A percentile compares a stretch with the other conserved stretches of the same genome.
Evolutionary conservation across 2,329 filamentous ascomycete species (phyloP).

Genomic region (Paraconiothyrium sp.): DNA sequence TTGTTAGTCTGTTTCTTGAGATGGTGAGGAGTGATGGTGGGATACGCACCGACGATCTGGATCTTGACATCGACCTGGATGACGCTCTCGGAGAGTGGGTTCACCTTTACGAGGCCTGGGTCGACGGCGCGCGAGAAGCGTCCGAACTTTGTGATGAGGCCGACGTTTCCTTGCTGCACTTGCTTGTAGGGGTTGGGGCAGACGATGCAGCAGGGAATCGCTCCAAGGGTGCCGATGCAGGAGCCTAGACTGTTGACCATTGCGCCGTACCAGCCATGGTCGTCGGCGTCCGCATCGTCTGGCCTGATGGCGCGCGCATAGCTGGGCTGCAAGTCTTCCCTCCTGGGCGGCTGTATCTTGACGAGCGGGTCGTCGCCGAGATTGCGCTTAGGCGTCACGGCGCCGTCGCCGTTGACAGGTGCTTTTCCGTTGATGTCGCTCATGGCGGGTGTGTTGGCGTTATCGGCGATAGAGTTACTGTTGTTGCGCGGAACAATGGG

Average conservation of each 20-base stretch:
- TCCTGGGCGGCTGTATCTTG: conserved; percentile 79
- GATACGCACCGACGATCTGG: conserved; percentile 77
- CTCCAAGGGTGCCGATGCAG: conserved; percentile 79
- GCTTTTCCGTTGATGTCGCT: conserved; percentile 51
- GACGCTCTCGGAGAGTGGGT: conserved; percentile 89
- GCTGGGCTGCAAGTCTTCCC: conserved; percentile 84
- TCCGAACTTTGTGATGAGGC: conserved; percentile 94
- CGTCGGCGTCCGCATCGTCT: conserved; percentile 71
- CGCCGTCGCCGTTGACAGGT: conserved; percentile 29
- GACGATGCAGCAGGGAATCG: conserved; percentile 88
- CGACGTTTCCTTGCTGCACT: conserved; percentile 92
- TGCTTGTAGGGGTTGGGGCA: conserved; percentile 97
- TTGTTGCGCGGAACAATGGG: conserved; percentile 28
- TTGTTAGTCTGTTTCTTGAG: neutral
- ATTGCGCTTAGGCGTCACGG: conserved; percentile 16
- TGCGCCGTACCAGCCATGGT: conserved; percentile 86
- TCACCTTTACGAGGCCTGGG: conserved; percentile 96
- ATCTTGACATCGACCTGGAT: conserved; percentile 98
- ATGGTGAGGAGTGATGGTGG: neutral
- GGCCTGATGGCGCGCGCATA: conserved; percentile 75
- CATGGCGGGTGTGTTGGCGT: conserved; percentile 31
- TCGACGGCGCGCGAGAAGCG: conserved; percentile 95
- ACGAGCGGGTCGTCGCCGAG: conserved; percentile 49
- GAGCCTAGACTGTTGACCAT: conserved; percentile 84
- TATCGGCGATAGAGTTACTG: conserved; percentile 6